A percentile compares a stretch with the other conserved stretches of the same genome.
These are phyloP conservation scores for Perkinsus chesapeaki DNA, from an alignment of 169 alveolate genomes.

Conservation along the genomic window DNA sequence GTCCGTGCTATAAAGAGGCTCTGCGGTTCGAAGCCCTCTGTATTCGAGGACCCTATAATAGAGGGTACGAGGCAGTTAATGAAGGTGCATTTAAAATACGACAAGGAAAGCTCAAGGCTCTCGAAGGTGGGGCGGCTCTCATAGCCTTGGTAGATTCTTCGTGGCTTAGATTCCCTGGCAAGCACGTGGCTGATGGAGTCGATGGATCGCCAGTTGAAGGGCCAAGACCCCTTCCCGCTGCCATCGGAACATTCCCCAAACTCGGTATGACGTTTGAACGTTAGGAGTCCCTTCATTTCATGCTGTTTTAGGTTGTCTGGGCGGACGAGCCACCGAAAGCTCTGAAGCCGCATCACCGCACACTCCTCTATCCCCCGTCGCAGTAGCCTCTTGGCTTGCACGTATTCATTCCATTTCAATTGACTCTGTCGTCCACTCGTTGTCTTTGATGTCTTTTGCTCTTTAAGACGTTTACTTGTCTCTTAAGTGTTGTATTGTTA, in stretches of 20 bases:
- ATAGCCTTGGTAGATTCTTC: neutral
- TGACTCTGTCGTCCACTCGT: too few species aligned
- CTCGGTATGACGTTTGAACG: neutral
- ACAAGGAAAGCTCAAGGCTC: neutral
- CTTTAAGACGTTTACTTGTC: neutral
- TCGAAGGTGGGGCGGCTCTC: neutral
- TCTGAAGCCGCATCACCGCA: neutral
- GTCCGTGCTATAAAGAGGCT: neutral
- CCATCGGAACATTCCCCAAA: neutral
- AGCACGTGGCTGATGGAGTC: neutral
- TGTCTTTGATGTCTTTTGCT: neutral
- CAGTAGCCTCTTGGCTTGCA: neutral
- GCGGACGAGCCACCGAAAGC: neutral
- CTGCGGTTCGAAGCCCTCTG: neutral
- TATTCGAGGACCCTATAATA: neutral
- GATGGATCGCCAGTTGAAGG: neutral
- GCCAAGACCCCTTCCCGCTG: neutral
- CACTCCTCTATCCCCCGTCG: neutral
- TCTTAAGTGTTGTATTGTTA: too few species aligned
- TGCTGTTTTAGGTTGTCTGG: neutral
- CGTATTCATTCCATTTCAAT: neutral
- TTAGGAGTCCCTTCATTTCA: neutral
- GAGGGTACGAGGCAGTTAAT: neutral
- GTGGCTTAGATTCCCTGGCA: neutral
- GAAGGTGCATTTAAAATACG: neutral